phyloP scores from a whole-genome alignment of 179 eudicot species.

The Amaranthus tricolor region DNA sequence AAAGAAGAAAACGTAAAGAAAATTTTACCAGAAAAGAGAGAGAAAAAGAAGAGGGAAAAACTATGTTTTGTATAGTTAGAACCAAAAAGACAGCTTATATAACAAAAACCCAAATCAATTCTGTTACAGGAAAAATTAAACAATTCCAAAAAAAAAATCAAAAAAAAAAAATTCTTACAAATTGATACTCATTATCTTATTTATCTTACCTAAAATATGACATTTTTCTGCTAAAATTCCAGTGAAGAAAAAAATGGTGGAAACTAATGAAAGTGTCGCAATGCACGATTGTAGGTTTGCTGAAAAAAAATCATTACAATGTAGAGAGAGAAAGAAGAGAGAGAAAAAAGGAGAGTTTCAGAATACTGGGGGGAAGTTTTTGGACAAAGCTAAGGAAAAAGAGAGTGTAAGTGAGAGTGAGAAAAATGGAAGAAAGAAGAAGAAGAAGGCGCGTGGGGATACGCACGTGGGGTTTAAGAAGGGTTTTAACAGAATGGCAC shows the following conservation, averaged over 20 bases:
- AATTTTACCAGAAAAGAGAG: neutral
- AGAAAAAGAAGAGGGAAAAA: neutral
- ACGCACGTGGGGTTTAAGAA: neutral
- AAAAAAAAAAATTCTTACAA: neutral
- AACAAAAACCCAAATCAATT: neutral
- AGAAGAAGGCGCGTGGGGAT: neutral
- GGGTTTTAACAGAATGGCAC: constrained; percentile 4
- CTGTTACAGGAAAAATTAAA: neutral
- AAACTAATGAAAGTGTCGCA: neutral
- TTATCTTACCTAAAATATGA: neutral
- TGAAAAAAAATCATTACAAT: neutral
- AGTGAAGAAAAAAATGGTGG: neutral
- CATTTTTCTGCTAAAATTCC: neutral
- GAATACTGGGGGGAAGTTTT: constrained; percentile 22
- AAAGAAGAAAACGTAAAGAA: neutral
- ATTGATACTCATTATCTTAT: neutral
- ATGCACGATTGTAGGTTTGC: neutral
- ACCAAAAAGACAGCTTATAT: neutral
- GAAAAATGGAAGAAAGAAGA: neutral
- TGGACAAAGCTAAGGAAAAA: constrained; percentile 11
- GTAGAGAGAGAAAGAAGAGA: constrained; percentile 5
- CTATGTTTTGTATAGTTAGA: neutral
- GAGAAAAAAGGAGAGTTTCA: neutral
- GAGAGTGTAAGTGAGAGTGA: neutral
- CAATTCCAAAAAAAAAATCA: neutral